Evolutionary conservation across 192 early-diverging fungal genomes (phyloP), one percentile per base, ranked within the genome.

Genomic region (Podila horticola): DNA sequence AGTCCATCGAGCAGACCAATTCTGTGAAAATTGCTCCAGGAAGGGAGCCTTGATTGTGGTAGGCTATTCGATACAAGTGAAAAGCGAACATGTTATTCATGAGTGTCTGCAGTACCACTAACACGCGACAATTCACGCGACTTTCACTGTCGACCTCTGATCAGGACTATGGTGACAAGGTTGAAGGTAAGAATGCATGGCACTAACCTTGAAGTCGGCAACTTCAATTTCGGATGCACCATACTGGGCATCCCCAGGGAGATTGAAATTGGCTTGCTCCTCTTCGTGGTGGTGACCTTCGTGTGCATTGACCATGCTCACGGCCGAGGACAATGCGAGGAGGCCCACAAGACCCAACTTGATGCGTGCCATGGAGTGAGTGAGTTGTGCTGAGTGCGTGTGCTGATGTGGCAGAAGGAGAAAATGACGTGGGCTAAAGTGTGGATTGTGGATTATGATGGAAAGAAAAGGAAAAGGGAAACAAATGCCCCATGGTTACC

Each of bases 11-110:
- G 82, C 82, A 24, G 83, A 71, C 84, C 89, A 90, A 33, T 84
- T 85, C 5, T 79, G 38, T 5, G 85, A 72, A 66, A 95, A 95
- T 64, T 95, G 94, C 74, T 95, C 94, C 34, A 94, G 61, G 79
- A 95, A 94, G 0, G 87, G 88, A 38, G 85, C 93, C 38, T 74
- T 82, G 71, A 94, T 82, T 0, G 71, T 73, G 48, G 92, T 89
- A 49, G 88, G 85, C 93, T 94, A 72, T 48, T 45, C 41, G 41
- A 45, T 45, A 45, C 13, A 45, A 45, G 15, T 15, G 41, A 17
- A 45, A 45, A 3, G 15, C 0, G 11, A 41, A 17, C 15, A 45
- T 45, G 41, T 45, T 45, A 4, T 2, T 17, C 4, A 17, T 45
- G 15, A 13, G 2, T 17, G 2, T 45, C 41, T 45, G 41, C 8